These are phyloP conservation scores for Aureobasidium sp. DNA, from an alignment of 2,329 filamentous ascomycete species.

Conservation along the genomic window DNA sequence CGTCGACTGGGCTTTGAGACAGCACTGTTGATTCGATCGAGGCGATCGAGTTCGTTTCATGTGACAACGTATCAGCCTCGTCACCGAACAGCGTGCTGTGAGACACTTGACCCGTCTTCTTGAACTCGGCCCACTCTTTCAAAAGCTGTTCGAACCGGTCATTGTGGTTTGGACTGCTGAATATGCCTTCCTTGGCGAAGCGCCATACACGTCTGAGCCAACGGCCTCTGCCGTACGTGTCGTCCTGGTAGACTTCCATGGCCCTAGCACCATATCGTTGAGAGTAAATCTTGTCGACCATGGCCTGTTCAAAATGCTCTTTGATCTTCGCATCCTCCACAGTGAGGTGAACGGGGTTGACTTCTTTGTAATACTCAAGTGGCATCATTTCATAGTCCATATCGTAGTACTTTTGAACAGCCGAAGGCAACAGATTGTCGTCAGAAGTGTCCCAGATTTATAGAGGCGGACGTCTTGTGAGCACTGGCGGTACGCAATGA, in stretches of 20 bases:
- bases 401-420: not conserved
- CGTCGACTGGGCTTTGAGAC: too few relatives aligned
- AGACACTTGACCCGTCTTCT: not conserved
- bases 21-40: too few relatives aligned
- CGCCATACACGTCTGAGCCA: not conserved
- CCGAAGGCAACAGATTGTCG: not conserved
- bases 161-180: not conserved
- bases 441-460: not conserved
- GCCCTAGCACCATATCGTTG: conserved; percentile 24
- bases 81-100: not conserved
- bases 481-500: not conserved
- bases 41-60: not conserved
- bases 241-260: conserved; percentile 7
- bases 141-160: not conserved
- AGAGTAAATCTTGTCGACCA: conserved; percentile 22
- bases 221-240: not conserved
- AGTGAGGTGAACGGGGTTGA: not conserved
- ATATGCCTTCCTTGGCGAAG: not conserved
- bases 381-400: not conserved
- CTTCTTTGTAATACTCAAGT: not conserved
- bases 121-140: not conserved
- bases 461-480: not conserved
- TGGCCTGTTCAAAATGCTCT: not conserved
- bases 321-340: not conserved
- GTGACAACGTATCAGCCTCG: not conserved